Conservation (phyloP, 805 yeast species). For the Starmerella sirachaensis region DNA sequence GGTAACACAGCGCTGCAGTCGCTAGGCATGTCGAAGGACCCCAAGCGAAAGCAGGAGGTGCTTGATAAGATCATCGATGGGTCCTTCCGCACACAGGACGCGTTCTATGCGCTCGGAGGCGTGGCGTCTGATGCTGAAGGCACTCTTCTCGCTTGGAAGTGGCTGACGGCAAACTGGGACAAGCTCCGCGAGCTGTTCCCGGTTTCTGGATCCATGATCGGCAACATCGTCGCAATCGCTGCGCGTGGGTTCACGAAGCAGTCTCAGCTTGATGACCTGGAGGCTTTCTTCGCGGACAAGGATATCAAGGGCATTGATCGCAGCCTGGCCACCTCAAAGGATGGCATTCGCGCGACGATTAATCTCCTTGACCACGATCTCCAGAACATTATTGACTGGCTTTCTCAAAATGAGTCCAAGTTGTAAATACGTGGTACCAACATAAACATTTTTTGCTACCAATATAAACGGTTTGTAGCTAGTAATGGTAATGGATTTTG, state of each 20-base stretch:
- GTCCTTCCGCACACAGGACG: constrained; percentile 53
- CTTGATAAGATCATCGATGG: constrained; percentile 47
- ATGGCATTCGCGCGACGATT: constrained; percentile 39
- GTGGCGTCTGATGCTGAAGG: constrained; percentile 38
- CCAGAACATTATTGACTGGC: constrained; percentile 23
- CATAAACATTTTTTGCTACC: too few species aligned
- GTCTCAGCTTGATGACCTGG: constrained; percentile 44
- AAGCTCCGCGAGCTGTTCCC: constrained; percentile 55
- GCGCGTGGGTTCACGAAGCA: constrained; percentile 50
- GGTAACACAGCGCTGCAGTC: constrained; percentile 57
- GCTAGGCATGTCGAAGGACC: constrained; percentile 51
- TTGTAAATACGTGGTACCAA: constrained; percentile 1
- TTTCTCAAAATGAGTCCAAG: constrained; percentile 14
- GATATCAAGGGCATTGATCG: constrained; percentile 47
- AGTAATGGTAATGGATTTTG: too few species aligned
- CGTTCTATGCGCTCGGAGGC: constrained; percentile 66
- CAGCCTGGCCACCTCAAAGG: constrained; percentile 45
- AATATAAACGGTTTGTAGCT: too few species aligned
- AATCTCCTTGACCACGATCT: constrained; percentile 36
- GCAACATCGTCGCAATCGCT: constrained; percentile 53
- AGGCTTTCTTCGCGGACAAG: constrained; percentile 35
- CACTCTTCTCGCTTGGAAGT: constrained; percentile 53
- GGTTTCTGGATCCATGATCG: constrained; percentile 68
- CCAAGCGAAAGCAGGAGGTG: constrained; percentile 43
- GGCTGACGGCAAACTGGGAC: constrained; percentile 69